Base-by-base conservation (phyloP, 345 rosid genomes). In the Cardiospermum halicacabum region DNA sequence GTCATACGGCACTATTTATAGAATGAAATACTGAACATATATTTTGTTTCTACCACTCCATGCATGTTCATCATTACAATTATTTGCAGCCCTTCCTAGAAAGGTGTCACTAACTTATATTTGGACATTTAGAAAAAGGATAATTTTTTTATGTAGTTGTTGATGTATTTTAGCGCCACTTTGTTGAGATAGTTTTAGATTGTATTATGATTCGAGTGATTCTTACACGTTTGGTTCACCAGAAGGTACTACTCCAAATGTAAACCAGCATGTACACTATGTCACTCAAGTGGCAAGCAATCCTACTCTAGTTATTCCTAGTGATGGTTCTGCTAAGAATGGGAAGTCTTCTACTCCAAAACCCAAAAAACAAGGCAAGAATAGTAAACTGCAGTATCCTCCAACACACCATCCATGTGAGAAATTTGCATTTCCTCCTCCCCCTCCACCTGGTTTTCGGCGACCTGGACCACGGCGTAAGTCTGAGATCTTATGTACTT, bases 391-490 rank as follows among this genome's bases (percentile, higher is more conserved):
- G 47, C 68, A 49, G 71, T 72, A 47, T 73, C 66, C 81, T 72
- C 72, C 74, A 30, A 58, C 54, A 4, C 63, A 34, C 60, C 96
- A 89, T 80, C 91, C 82, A 1, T 92, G 98, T 34, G 60, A 72
- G 53, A 83, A 78, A 39, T 88, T 92, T 74, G 59, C 89, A 13
- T 77, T 84, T 60, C 96, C 96, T 74, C 95, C 96, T 70, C 96
- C 98, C 18, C 93, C 98, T 60, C 93, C 93, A 36, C 78, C 84
- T 71, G 76, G 72, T 74, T 53, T 72, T 53, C 84, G 80, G 74
- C 79, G 88, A 48, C 78, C 71, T 68, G 96, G 92, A 68, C 90
- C 89, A 56, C 82, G 91, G 15, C 85, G 89, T 86, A 85, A 78
- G 90, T 80, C 60, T 60, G 51, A 58, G 47, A 39, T 47, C 8